Conservation (phyloP, 2,329 filamentous ascomycete genomes). For the Onygena corvina region DNA sequence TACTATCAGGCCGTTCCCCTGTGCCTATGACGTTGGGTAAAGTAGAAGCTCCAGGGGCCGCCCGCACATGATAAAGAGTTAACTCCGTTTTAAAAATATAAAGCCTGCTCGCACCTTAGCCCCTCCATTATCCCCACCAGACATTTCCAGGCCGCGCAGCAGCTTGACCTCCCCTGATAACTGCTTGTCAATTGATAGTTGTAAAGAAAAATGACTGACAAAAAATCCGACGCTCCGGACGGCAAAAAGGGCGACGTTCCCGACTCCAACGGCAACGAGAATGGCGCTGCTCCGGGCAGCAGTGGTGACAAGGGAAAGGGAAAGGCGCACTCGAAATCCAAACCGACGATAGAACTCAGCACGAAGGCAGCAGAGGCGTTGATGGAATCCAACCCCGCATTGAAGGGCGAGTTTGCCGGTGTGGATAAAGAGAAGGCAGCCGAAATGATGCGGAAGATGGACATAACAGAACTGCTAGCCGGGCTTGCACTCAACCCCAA, state of each 20-base stretch:
- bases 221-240: not conserved
- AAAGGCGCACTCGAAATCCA: slow-evolving; percentile 18
- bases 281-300: not conserved
- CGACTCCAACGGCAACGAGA: slow-evolving; percentile 1
- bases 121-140: slow-evolving; percentile 4
- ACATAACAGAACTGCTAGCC: slow-evolving; percentile 38
- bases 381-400: slow-evolving; percentile 45
- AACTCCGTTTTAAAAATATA: not conserved
- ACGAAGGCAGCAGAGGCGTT: slow-evolving; percentile 30
- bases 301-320: slow-evolving; percentile 14
- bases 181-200: not conserved
- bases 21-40: not conserved
- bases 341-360: slow-evolving; percentile 24
- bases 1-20: not conserved
- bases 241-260: slow-evolving; percentile 6
- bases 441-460: slow-evolving; percentile 40
- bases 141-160: not conserved
- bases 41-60: not conserved
- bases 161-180: not conserved
- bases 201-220: not conserved
- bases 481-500: slow-evolving; percentile 60
- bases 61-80: not conserved
- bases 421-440: slow-evolving; percentile 50
- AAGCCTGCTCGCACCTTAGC: not conserved
- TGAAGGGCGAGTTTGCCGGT: slow-evolving; percentile 61